Evolutionary conservation across 805 yeast species (phyloP).

Genomic region (Blastobotrys americana): DNA sequence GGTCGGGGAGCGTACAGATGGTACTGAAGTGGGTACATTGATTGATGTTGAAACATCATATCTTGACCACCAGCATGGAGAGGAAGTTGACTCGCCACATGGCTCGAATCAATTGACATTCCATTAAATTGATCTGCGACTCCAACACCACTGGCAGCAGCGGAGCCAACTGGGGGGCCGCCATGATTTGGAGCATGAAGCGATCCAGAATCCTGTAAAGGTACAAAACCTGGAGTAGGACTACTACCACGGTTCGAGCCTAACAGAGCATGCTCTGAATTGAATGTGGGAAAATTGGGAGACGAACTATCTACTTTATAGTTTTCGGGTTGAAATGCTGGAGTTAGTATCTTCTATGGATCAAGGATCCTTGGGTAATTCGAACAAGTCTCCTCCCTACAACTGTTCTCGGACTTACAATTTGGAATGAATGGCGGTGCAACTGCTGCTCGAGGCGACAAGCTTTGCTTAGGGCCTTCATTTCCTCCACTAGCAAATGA

Average conservation of each 20-base stretch:
- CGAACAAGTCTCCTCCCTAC: no score
- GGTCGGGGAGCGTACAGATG: constrained; percentile 89
- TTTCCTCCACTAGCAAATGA: neutral
- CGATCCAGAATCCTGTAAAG: neutral
- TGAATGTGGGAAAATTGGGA: no score
- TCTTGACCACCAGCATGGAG: constrained; percentile 9
- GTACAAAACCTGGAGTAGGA: neutral
- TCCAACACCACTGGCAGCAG: constrained; percentile 5
- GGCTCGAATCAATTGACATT: neutral
- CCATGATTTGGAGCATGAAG: constrained; percentile 3
- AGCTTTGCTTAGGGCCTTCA: constrained; percentile 3
- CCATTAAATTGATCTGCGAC: neutral
- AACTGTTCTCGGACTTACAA: no score
- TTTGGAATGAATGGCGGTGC: constrained; percentile 5
- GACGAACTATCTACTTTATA: neutral
- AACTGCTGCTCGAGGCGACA: neutral
- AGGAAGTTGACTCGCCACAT: neutral
- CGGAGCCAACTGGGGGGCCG: constrained; percentile 5
- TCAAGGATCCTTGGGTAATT: no score
- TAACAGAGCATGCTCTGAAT: no score
- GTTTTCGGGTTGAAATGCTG: neutral
- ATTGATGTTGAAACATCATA: constrained; percentile 19
- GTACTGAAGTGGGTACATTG: constrained; percentile 49
- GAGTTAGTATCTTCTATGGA: no score
- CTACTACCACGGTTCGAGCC: neutral